These are phyloP conservation scores for Pilatotrama ljubarskyi DNA, from an alignment of 768 basidiomycete species.

Conservation along the genomic window DNA sequence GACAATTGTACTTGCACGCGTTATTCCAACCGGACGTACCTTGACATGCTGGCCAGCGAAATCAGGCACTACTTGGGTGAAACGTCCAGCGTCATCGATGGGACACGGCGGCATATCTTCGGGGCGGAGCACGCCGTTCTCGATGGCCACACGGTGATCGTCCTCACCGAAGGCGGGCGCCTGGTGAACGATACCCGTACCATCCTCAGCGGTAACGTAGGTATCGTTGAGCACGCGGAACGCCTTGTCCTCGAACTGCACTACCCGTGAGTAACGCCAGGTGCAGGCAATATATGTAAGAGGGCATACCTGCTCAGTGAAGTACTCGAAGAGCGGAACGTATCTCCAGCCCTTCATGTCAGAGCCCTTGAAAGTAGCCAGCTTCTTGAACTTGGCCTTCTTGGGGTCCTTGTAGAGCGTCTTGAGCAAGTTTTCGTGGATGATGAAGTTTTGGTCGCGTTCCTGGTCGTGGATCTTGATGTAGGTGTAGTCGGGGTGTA, in stretches of 20 bases:
- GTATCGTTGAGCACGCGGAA: slow-evolving; percentile 88
- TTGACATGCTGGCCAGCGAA: slow-evolving; percentile 90
- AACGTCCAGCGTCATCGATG: slow-evolving; percentile 85
- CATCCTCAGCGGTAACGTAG: slow-evolving; percentile 91
- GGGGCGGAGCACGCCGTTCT: slow-evolving; percentile 74
- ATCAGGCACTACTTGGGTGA: slow-evolving; percentile 87
- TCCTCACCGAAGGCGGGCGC: slow-evolving; percentile 99
- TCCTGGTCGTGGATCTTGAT: slow-evolving; percentile 95
- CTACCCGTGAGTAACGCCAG: background rate
- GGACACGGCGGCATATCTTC: slow-evolving; percentile 98
- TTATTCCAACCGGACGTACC: slow-evolving; percentile 42
- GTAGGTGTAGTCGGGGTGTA: slow-evolving; percentile 94
- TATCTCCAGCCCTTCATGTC: slow-evolving; percentile 98
- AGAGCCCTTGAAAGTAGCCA: slow-evolving; percentile 82
- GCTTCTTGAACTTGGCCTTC: slow-evolving; percentile 93
- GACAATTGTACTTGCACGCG: no score
- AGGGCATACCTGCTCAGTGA: slow-evolving; percentile 78
- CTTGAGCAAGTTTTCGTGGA: slow-evolving; percentile 82
- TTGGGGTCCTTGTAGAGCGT: slow-evolving; percentile 97
- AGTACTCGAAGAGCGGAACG: slow-evolving; percentile 93
- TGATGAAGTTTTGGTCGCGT: slow-evolving; percentile 83
- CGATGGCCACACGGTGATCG: slow-evolving; percentile 91
- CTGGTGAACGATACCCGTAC: slow-evolving; percentile 98
- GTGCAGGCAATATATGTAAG: background rate
- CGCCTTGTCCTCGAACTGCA: slow-evolving; percentile 85